Evolutionary conservation across 192 early-diverging fungal species (phyloP).

Genomic region (Allomyces macrogynus): DNA sequence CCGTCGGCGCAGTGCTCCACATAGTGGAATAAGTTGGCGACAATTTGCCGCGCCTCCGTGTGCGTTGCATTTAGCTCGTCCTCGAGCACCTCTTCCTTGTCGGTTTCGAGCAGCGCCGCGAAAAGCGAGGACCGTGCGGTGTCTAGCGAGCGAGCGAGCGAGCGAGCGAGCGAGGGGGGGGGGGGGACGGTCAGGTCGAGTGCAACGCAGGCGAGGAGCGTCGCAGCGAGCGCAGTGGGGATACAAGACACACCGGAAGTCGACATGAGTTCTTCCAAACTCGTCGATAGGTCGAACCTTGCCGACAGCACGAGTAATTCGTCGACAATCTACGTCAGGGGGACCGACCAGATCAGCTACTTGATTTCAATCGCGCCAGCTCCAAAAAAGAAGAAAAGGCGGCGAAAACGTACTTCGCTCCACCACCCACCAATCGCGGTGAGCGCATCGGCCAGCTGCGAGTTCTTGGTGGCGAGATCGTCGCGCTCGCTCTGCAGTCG

Average conservation of each 20-base stretch:
- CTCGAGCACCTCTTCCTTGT: not conserved
- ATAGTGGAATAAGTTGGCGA: not conserved
- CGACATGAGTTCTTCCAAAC: no score
- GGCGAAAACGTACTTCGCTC: not conserved
- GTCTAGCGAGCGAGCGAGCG: not conserved
- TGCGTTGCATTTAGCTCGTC: not conserved
- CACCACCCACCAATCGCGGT: not conserved
- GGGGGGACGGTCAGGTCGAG: no score
- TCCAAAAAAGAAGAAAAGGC: not conserved
- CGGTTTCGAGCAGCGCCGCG: not conserved
- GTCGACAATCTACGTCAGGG: not conserved
- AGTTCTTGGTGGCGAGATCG: not conserved
- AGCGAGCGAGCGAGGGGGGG: no score
- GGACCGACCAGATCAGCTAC: no score
- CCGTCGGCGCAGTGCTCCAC: no score
- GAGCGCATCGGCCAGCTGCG: not conserved
- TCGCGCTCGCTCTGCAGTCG: not conserved
- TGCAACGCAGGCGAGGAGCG: no score
- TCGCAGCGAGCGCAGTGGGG: no score
- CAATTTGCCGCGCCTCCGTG: not conserved
- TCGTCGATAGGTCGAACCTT: no score
- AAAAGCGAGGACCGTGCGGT: not conserved
- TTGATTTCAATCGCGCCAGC: not conserved
- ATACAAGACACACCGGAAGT: no score
- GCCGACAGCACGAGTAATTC: not conserved